Evolutionary conservation across 805 yeast genomes (phyloP).

Genomic region (Yamadazyma ubonensis): DNA sequence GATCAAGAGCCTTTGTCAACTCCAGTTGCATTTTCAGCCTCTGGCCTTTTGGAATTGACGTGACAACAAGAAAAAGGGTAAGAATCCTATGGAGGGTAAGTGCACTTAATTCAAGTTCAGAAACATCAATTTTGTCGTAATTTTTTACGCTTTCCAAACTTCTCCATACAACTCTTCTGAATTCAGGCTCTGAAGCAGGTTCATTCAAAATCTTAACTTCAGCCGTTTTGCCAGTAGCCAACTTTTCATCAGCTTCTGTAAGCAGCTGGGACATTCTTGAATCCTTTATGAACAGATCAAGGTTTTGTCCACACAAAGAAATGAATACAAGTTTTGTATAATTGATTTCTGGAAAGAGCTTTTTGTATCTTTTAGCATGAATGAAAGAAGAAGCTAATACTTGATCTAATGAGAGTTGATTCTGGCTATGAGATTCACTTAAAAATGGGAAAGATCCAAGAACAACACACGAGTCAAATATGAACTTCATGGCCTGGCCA

Average conservation of each 20-base stretch:
- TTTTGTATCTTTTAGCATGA: constrained; percentile 41
- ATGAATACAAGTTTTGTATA: constrained; percentile 47
- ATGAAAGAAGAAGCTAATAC: constrained; percentile 32
- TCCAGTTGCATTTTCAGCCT: constrained; percentile 31
- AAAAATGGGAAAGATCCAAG: constrained; percentile 53
- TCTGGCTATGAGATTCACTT: constrained; percentile 19
- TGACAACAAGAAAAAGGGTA: constrained; percentile 48
- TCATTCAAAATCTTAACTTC: constrained; percentile 2
- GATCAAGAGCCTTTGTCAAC: constrained; percentile 21
- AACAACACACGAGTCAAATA: constrained; percentile 42
- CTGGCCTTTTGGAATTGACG: constrained; percentile 28
- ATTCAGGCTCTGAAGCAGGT: constrained; percentile 24
- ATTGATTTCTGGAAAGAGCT: constrained; percentile 35
- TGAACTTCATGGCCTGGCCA: constrained; percentile 18
- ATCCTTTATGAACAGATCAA: constrained; percentile 1
- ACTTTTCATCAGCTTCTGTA: constrained; percentile 2
- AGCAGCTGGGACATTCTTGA: constrained; percentile 1
- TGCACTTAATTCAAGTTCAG: constrained; percentile 38
- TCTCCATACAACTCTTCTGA: constrained; percentile 11
- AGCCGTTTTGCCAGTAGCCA: neutral
- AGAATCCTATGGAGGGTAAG: constrained; percentile 42
- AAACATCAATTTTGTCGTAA: constrained; percentile 45
- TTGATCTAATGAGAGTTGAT: constrained; percentile 32
- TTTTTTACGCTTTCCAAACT: constrained; percentile 12
- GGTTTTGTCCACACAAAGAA: constrained; percentile 27